Percentiles rank a stretch among this genome's conserved stretches.
Evolutionary conservation across 177 flowering plant species (phyloP).

Genomic region (Vitis hybrid): DNA sequence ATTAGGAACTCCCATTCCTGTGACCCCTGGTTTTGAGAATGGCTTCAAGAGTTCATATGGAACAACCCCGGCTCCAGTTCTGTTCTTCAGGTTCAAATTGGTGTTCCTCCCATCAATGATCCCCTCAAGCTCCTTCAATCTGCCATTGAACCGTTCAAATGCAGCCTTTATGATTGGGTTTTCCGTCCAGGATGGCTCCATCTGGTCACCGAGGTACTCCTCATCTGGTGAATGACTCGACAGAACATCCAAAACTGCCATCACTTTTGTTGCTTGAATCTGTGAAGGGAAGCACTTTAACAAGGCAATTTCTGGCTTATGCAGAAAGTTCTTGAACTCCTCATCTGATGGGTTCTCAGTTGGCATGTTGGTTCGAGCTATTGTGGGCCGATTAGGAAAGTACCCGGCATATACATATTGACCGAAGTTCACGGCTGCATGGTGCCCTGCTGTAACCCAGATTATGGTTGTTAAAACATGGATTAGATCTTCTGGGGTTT

Average conservation of each 20-base stretch:
- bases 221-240: slow-evolving; percentile 11
- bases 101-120: slow-evolving; percentile 16
- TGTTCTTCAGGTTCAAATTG: slow-evolving; percentile 7
- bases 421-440: slow-evolving; percentile 4
- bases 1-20: slow-evolving; percentile 2
- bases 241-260: slow-evolving; percentile 7
- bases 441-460: not conserved
- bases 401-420: slow-evolving; percentile 4
- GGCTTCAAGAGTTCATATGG: not conserved
- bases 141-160: not conserved
- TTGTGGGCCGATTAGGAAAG: not conserved
- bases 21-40: slow-evolving; percentile 19
- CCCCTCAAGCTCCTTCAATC: slow-evolving; percentile 20
- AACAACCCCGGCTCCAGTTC: slow-evolving; percentile 8
- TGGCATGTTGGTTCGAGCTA: no score
- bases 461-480: no score
- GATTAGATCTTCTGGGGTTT: no score
- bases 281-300: not conserved
- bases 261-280: slow-evolving; percentile 6
- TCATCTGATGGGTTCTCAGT: no score
- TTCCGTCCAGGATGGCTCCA: not conserved
- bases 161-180: not conserved
- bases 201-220: slow-evolving; percentile 4
- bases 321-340: no score
- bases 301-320: no score